Evolutionary conservation across 2,329 filamentous ascomycete species (phyloP), one percentile per base, ranked within the genome.

Genomic region (Ceratocystis eucalypticola): DNA sequence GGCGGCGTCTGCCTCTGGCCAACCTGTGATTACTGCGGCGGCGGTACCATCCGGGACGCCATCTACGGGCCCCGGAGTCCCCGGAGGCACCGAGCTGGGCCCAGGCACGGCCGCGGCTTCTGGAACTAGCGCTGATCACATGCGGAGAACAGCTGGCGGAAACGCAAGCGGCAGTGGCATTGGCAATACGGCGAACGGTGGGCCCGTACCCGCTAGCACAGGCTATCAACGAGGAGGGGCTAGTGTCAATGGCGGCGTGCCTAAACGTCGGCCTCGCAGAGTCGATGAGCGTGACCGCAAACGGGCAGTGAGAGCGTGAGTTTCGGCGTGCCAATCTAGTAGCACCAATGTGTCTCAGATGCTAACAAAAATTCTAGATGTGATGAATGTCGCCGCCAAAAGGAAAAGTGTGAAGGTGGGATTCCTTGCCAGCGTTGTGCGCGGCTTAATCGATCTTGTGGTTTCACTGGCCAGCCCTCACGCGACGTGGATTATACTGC

Each of bases 391-490:
- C 79, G 80, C 67, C 76, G 80, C 69, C 76, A 80, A 67, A 83
- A 83, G 71, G 80, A 83, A 71, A 82, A 82, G 73, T 83, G 80
- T 70, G 80, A 82, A 70, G 81, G 80, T 61, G 81, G 80, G 62
- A 75, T 80, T 20, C 81, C 81, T 1, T 83, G 80, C 70, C 78
- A 79, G 61, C 74, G 81, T 65, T 83, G 80, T 70, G 74, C 77
- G 66, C 79, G 79, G 67, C 77, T 82, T 69, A 77, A 77, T 67
- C 77, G 80, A 55, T 77, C 77, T 70, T 82, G 80, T 71, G 75
- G 79, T 67, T 82, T 82, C 69, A 75, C 75, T 25, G 73, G 75
- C 8, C 75, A 66, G 7, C 62, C 68, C 25, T 44, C 65, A 20
- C 65, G 68, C 20, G 53, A 65, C 6, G 55, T 30, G 1, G 63